Evolutionary conservation across 1,284 basidiomycete species (phyloP), one percentile per base, ranked within the genome.

Genomic region (Austroboletus niveus): DNA sequence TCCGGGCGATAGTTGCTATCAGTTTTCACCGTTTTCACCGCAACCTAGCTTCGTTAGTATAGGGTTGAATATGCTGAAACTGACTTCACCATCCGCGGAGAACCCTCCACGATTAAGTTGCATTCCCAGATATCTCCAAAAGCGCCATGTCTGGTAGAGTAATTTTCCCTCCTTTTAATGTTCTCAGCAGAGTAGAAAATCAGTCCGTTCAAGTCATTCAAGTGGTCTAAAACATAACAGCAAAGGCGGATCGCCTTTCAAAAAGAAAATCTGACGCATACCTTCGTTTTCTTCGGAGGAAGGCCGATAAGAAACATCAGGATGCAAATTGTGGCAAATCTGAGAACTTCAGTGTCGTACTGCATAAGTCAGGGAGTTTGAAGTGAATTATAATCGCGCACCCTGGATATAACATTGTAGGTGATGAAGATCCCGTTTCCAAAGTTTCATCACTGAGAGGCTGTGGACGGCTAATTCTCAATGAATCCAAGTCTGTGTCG

Each of bases 61-160:
- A 24, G 8, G 30, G 5, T 11, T 10, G 27, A 24, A 41, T 36
- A 27, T 22, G 9, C 4, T 22, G 1, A 6, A 45, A 22, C 7
- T 4, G 10, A 38, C 27, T 45, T 12, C 38, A 64, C 66, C 45
- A 39, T 29, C 27, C 6, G 27, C 3, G 47, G 45, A 20, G 30
- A 36, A 17, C 27, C 51, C 9, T 40, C 11, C 27, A 42, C 53
- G 14, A 55, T 36, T 20, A 65, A 47, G 8, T 64, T 54, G 8
- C 63, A 67, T 36, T 64, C 47, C 66, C 63, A 69, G 9, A 69
- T 36, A 49, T 69, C 64, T 36, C 53, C 63, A n/a, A 52, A 69
- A n/a, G 5, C 35, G 10, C 63, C 63, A 20, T n/a, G 15, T 0
- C 5, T 32, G 5, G 32, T 49, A 24, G 66, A 27, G 39, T 48